Base-by-base conservation (phyloP, 2,329 filamentous ascomycete genomes). In the Talaromyces amestolkiae region DNA sequence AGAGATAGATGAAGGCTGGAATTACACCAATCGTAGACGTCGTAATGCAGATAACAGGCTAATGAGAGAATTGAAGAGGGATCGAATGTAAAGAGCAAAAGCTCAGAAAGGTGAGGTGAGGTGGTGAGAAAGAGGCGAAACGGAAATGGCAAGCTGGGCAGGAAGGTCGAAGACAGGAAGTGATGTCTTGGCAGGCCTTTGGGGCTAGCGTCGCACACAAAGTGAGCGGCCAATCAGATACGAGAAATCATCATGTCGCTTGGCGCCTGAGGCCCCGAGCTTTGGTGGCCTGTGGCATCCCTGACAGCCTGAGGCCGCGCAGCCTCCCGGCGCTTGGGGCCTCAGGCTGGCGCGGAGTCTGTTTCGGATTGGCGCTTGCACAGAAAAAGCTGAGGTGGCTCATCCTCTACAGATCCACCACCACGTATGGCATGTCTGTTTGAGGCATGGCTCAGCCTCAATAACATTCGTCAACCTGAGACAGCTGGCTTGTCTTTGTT, bases 401-500 rank as follows among this genome's bases (percentile, higher is more conserved):
- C 53, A 56, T 56, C 33, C 19, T 56, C 31, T 53, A 8, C 45
- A 49, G 11, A 49, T 37, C 33, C 53, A 22, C 33, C 53, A 37
- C 53, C n/a, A 56, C 39, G 35, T 43, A 43, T 59, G 56, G 35
- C 24, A 53, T 33, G 22, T 53, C 17, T 51, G 5, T 31, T 19
- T 51, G 15, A 54, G 9, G 19, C 10, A 15, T 15, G 37, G 51
- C 61, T 63, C 61, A 63, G 61, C 61, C 61, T 41, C 61, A 22
- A 58, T 35, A 3, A 35, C 22, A 37, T 54, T 63, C 61, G 51
- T 63, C 61, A 63, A 35, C 61, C 37, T 45, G 49, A 63, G 41
- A 63, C 51, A 63, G 31, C 15, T 47, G 17, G 17, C 27, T 63
- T 59, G 22, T 59, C 17, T 59, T 45, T 45, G 4, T 41, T 58